Conservation (phyloP, 495 filamentous ascomycete genomes). For the Lineolata rhizophorae region DNA sequence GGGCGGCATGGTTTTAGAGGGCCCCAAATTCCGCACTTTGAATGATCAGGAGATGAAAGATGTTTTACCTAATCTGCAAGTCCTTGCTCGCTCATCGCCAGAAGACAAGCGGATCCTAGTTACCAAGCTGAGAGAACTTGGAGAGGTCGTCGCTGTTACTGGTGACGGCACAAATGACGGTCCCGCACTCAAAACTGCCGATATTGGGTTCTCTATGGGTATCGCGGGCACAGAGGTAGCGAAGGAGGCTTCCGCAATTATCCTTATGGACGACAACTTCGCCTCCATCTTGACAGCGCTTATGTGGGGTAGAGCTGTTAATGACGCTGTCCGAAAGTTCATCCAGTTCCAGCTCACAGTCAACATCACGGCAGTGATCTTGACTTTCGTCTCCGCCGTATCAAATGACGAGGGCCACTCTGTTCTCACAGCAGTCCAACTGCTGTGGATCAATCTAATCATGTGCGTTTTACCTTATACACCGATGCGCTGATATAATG, state of each 20-base stretch:
- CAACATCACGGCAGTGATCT: conserved; percentile 66
- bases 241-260: conserved; percentile 81
- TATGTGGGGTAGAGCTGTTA: conserved; percentile 78
- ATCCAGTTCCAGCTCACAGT: conserved; percentile 71
- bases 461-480: conserved; percentile 38
- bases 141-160: conserved; percentile 69
- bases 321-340: conserved; percentile 79
- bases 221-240: conserved; percentile 84
- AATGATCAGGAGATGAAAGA: conserved; percentile 46
- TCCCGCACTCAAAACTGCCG: conserved; percentile 63
- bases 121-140: conserved; percentile 45
- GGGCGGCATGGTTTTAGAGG: conserved; percentile 58
- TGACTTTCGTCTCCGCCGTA: conserved; percentile 73
- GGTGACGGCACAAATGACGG: conserved; percentile 85
- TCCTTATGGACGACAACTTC: conserved; percentile 85
- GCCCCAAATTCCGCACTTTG: conserved; percentile 60
- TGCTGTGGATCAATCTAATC: conserved; percentile 83
- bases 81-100: conserved; percentile 68
- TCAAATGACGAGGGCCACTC: conserved; percentile 39
- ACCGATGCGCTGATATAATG: not conserved
- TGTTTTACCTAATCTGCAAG: conserved; percentile 53
- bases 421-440: conserved; percentile 66
- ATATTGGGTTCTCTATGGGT: conserved; percentile 87
- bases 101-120: conserved; percentile 76
- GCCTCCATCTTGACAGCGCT: conserved; percentile 70